A percentile compares a stretch with the other conserved stretches of the same genome.
Conservation (phyloP, 164 flowering plant species). For the Liquidambar formosana region DNA sequence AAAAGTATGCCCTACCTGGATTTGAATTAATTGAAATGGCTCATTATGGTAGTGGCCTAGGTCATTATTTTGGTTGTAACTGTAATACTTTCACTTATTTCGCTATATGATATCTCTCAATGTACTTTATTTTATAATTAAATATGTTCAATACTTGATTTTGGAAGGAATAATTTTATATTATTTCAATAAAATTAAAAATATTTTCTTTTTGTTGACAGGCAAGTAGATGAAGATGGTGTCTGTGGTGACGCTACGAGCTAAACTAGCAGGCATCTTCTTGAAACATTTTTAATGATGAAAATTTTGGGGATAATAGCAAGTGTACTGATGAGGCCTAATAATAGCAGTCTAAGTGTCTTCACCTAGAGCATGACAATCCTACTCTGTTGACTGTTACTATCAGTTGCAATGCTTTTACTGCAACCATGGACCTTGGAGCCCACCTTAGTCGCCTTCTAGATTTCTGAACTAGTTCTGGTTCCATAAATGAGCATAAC, state of each 20-base stretch:
- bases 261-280: slow-evolving; percentile 3
- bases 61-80: neutral
- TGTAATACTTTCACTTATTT: too few relatives aligned
- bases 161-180: neutral
- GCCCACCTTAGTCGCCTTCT: neutral
- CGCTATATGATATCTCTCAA: neutral
- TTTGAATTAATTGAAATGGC: neutral
- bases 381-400: neutral
- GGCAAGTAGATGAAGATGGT: slow-evolving; percentile 5
- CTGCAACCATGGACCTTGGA: neutral
- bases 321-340: neutral
- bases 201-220: neutral
- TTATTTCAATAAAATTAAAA: neutral
- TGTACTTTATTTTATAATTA: neutral
- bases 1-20: neutral
- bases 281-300: neutral
- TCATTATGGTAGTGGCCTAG: neutral
- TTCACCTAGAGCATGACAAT: neutral
- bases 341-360: neutral
- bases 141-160: neutral
- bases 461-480: neutral
- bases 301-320: neutral
- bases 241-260: slow-evolving; percentile 3
- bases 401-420: neutral
- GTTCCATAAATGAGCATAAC: neutral